Evolutionary conservation across 2,329 filamentous ascomycete genomes (phyloP).

Genomic region (Alternaria triticina): DNA sequence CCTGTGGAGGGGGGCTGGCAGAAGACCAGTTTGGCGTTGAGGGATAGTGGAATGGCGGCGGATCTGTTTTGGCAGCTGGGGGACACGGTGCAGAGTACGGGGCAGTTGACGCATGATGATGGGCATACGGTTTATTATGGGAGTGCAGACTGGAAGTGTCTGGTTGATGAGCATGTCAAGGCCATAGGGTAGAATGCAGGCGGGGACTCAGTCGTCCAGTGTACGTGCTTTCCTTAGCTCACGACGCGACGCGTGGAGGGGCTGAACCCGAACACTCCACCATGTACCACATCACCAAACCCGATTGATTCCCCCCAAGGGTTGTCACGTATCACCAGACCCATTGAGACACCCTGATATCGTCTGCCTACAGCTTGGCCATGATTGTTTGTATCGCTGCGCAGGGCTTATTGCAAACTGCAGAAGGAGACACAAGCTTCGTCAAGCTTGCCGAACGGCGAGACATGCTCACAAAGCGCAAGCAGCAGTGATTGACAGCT

Average conservation of each 20-base stretch:
- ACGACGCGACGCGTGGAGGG: not conserved
- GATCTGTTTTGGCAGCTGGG: slow-evolving; percentile 47
- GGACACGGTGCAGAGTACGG: slow-evolving; percentile 28
- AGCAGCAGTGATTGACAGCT: not conserved
- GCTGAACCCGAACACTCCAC: slow-evolving; percentile 1
- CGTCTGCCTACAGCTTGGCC: slow-evolving; percentile 1
- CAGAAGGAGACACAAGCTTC: not conserved
- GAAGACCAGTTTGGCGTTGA: slow-evolving; percentile 30
- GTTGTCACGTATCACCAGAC: not conserved
- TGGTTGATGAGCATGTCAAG: slow-evolving; percentile 37
- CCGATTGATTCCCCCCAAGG: slow-evolving; percentile 1
- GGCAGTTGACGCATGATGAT: slow-evolving; percentile 37
- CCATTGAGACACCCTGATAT: not conserved
- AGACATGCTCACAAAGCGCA: slow-evolving; percentile 6
- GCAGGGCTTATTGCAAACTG: not conserved
- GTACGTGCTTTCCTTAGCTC: not conserved
- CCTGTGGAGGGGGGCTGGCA: slow-evolving; percentile 40
- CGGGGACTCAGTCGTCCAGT: not conserved
- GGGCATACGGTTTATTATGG: slow-evolving; percentile 42
- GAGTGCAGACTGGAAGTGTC: slow-evolving; percentile 37
- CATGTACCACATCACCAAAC: slow-evolving; percentile 3
- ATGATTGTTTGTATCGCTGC: not conserved
- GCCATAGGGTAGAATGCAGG: slow-evolving; percentile 26
- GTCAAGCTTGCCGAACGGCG: not conserved
- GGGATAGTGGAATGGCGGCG: slow-evolving; percentile 36